Base-by-base conservation (phyloP, 495 filamentous ascomycete species). In the Aspergillus cavernicola region DNA sequence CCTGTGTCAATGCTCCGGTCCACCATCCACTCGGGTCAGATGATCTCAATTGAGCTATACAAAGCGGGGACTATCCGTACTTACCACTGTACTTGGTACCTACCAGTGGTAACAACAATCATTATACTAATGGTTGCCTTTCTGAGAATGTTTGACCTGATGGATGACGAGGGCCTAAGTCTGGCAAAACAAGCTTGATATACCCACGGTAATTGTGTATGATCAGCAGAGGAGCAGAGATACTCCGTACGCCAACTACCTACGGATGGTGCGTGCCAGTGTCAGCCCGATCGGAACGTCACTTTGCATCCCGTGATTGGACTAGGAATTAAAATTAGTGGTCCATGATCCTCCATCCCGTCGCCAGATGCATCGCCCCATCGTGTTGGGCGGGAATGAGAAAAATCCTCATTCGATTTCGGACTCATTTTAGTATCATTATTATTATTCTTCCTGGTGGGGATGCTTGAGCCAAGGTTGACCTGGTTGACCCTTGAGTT, bases 281-380 rank as follows among this genome's bases (percentile, higher is more conserved):
- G 55, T 58, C 55, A 64, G 52, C 55, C 52, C 54, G 56, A 57
- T 65, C 54, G 51, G 52, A 56, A 57, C 38, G 56, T 57, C 54
- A 51, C 35, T 24, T 28, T 33, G 47, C 37, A 46, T 58, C 47
- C 58, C 62, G 52, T 52, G 56, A 65, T 58, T 61, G 59, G 59
- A 48, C 24, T 47, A 32, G 55, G 50, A 48, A 12, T 13, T 43
- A 26, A 35, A 22, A 46, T 37, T 26, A 42, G 47, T 40, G 47
- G 43, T 33, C 49, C 53, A 53, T 50, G 49, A 50, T 52, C 43
- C 41, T 33, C 26, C 28, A 35, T 23, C 28, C 28, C 23, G 22
- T 16, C 32, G 31, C 32, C 39, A 9, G 28, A 29, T 37, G 29
- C 50, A 19, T 28, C 37, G 22, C 35, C 57, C 53, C 57, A 55